These are phyloP conservation scores for Trichosanthes truncata DNA, from an alignment of 306 rosid species.

Conservation along the genomic window DNA sequence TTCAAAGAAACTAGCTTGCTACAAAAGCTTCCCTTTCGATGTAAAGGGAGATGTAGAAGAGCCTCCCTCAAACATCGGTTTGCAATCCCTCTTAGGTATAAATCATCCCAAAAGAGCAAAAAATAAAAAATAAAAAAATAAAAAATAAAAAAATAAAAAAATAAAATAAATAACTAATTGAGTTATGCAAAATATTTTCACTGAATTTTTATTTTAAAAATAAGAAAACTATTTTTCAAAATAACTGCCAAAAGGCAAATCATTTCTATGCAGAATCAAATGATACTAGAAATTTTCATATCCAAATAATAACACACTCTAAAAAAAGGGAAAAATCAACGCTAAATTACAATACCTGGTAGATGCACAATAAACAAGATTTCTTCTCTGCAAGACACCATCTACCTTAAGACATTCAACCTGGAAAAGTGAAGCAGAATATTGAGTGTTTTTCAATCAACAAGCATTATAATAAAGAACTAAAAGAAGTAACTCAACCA, in stretches of 20 bases:
- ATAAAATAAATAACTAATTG: neutral
- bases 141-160: neutral
- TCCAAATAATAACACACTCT: neutral
- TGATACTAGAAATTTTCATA: neutral
- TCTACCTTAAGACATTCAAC: constrained; percentile 87
- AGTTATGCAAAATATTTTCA: neutral
- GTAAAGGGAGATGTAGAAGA: neutral
- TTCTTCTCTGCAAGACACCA: constrained; percentile 85
- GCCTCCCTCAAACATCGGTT: neutral
- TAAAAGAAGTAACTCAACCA: neutral
- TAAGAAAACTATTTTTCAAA: neutral
- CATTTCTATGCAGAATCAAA: neutral
- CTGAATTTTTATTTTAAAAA: neutral
- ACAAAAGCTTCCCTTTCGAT: neutral
- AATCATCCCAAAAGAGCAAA: neutral
- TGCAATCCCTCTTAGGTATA: neutral
- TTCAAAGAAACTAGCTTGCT: neutral
- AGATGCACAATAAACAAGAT: constrained; percentile 97
- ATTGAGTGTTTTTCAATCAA: neutral
- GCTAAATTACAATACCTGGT: constrained; percentile 45
- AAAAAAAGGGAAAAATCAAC: neutral
- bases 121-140: neutral
- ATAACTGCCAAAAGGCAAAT: neutral
- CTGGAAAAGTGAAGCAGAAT: constrained; percentile 29
- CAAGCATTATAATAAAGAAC: neutral